Conservation (phyloP, 2,329 filamentous ascomycete genomes). For the Fusarium nisikadoi region DNA sequence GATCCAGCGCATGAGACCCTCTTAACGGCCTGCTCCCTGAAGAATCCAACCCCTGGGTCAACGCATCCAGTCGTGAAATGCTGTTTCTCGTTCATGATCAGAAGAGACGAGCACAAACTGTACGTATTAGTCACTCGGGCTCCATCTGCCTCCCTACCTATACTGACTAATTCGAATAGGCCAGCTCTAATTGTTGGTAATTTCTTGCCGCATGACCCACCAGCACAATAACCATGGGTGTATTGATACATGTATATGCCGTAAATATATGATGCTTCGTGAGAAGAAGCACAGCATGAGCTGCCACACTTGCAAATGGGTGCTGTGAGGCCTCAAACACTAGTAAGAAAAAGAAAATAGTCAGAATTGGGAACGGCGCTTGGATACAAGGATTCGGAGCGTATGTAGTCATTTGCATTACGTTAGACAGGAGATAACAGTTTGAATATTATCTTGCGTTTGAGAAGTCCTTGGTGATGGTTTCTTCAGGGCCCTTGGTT, state of each 20-base stretch:
- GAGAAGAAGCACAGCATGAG: neutral
- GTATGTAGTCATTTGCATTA: constrained; percentile 33
- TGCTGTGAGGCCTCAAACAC: constrained; percentile 3
- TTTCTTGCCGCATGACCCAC: constrained; percentile 86
- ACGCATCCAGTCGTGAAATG: constrained; percentile 83
- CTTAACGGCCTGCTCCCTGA: constrained; percentile 90
- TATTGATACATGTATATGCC: neutral
- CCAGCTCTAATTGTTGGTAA: constrained; percentile 96
- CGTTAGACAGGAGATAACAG: constrained; percentile 30
- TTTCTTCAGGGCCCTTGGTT: neutral
- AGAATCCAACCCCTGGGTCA: constrained; percentile 78
- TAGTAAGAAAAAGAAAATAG: constrained; percentile 21
- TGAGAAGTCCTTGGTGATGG: neutral
- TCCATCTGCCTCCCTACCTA: neutral
- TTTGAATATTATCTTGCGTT: neutral
- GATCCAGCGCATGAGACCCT: constrained; percentile 94
- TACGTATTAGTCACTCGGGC: constrained; percentile 60
- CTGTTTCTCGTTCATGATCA: constrained; percentile 97
- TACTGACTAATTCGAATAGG: constrained; percentile 61
- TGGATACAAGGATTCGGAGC: constrained; percentile 23
- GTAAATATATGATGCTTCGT: neutral
- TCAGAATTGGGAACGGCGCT: constrained; percentile 27
- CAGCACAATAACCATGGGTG: constrained; percentile 35
- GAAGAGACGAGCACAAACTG: constrained; percentile 96
- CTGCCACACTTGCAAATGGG: neutral